Conservation (phyloP, 2,329 filamentous ascomycete species). For the Fusarium graminum region DNA sequence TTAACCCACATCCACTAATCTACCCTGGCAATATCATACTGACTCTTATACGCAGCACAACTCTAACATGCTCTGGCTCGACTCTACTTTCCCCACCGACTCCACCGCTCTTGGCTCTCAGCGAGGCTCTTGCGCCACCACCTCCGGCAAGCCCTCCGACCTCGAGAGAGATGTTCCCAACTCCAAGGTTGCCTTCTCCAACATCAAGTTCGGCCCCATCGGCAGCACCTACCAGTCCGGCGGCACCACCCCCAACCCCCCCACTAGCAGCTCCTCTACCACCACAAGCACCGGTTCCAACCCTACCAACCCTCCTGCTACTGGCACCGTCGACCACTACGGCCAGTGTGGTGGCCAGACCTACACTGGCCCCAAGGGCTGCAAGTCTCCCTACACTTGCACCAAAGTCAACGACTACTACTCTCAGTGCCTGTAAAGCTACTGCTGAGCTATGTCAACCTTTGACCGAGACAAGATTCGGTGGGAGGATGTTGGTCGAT, state of each 20-base stretch:
- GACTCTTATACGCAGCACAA: slow-evolving; percentile 58
- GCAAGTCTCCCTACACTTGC: slow-evolving; percentile 55
- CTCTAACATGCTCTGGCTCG: slow-evolving; percentile 80
- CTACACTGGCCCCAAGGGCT: slow-evolving; percentile 55
- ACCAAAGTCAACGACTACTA: slow-evolving; percentile 56
- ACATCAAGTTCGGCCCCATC: slow-evolving; percentile 70
- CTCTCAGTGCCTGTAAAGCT: slow-evolving; percentile 57
- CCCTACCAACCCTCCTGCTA: slow-evolving; percentile 1
- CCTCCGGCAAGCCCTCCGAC: slow-evolving; percentile 59
- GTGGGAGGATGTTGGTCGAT: slow-evolving; percentile 1
- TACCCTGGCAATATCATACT: slow-evolving; percentile 3
- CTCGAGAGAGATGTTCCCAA: slow-evolving; percentile 62
- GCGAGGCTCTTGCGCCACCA: slow-evolving; percentile 67
- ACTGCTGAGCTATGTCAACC: background rate
- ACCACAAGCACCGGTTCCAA: slow-evolving; percentile 4
- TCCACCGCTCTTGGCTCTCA: slow-evolving; percentile 61
- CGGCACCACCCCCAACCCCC: slow-evolving; percentile 29
- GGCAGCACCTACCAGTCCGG: slow-evolving; percentile 61
- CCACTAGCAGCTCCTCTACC: slow-evolving; percentile 7
- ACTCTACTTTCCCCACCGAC: slow-evolving; percentile 71
- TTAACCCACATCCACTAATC: slow-evolving; percentile 4
- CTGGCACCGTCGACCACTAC: slow-evolving; percentile 47
- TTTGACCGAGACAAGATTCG: slow-evolving; percentile 3
- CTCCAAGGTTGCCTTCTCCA: slow-evolving; percentile 68
- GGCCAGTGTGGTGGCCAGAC: slow-evolving; percentile 56